Conservation (phyloP, 73 alveolate genomes). For the Paramecium octaurelia region DNA sequence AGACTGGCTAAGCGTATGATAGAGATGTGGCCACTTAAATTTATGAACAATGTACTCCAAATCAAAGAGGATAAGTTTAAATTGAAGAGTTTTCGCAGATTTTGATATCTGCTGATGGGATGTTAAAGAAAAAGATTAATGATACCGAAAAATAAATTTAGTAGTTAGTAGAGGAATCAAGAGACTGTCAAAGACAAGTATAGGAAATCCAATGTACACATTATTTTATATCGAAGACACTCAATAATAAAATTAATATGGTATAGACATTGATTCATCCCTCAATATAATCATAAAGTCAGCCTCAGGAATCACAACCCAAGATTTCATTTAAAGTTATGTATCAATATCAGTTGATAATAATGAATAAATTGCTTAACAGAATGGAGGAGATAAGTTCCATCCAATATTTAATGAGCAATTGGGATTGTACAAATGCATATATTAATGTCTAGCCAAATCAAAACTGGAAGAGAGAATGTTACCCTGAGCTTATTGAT, state of each 20-base stretch:
- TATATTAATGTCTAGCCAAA: background rate
- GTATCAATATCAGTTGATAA: slow-evolving; percentile 9
- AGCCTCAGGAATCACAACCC: background rate
- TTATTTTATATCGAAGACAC: background rate
- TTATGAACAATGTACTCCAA: slow-evolving; percentile 4
- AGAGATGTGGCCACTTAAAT: slow-evolving; percentile 28
- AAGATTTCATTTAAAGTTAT: background rate
- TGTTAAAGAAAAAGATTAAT: background rate
- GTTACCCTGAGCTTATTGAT: background rate
- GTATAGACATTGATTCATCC: slow-evolving; percentile 27
- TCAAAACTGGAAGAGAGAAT: background rate
- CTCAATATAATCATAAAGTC: background rate
- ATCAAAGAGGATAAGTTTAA: slow-evolving; percentile 18
- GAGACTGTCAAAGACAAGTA: background rate
- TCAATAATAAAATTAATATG: background rate
- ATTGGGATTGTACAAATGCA: background rate
- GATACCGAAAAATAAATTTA: background rate
- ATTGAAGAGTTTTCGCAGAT: background rate
- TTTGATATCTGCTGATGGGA: slow-evolving; percentile 1
- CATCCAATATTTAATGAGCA: background rate
- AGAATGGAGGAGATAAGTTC: background rate
- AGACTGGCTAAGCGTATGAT: slow-evolving; percentile 3
- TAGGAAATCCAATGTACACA: background rate
- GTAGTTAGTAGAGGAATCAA: background rate
- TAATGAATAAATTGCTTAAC: background rate